Conservation (phyloP, 768 basidiomycete genomes). For the Megacollybia marginata region DNA sequence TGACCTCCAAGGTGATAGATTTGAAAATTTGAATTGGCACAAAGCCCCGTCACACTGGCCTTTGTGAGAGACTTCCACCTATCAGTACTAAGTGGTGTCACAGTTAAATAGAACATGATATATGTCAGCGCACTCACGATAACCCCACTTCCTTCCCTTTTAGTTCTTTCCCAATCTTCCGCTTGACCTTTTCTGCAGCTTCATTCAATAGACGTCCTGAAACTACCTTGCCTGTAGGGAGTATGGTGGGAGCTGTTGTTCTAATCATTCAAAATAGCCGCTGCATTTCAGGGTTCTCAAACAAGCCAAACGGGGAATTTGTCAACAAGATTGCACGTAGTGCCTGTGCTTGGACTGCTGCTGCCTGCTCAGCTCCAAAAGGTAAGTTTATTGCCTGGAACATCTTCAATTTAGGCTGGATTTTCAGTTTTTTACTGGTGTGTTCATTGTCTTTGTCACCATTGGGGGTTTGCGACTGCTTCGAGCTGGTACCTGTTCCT, state of each 20-base stretch:
- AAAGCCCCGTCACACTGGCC: not conserved
- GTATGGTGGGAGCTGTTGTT: not conserved
- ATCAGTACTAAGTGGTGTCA: not conserved
- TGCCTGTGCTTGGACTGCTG: not conserved
- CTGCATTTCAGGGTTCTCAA: constrained; percentile 5
- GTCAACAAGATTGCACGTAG: no score
- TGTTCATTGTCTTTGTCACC: no score
- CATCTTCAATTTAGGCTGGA: no score
- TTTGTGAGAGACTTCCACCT: not conserved
- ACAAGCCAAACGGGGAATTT: not conserved
- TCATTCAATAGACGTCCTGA: not conserved
- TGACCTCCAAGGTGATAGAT: not conserved
- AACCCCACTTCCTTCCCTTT: not conserved
- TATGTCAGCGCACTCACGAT: not conserved
- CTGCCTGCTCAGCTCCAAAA: not conserved
- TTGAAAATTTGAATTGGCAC: not conserved
- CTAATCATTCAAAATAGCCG: constrained; percentile 3
- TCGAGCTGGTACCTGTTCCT: no score
- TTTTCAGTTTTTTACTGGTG: no score
- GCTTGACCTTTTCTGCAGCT: constrained; percentile 1
- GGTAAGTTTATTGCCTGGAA: constrained; percentile 6
- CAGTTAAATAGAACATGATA: not conserved
- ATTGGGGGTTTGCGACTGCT: no score
- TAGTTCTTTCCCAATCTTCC: not conserved
- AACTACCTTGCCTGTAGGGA: constrained; percentile 3